Conservation (phyloP, 2,329 filamentous ascomycete genomes). For the Sclerotinia nivalis region DNA sequence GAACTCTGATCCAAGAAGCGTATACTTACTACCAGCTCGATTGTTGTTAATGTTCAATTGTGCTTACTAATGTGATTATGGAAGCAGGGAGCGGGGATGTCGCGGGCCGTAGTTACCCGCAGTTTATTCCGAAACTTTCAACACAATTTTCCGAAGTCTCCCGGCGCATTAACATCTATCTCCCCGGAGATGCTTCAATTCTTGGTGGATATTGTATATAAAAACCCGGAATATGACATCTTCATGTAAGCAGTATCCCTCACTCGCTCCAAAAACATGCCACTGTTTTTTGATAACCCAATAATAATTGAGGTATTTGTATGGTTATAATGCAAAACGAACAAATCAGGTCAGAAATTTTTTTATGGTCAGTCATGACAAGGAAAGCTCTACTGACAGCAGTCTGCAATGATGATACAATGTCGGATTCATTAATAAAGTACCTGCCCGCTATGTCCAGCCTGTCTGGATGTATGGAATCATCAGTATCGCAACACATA, state of each 20-base stretch:
- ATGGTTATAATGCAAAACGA: neutral
- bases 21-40: neutral
- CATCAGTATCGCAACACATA: neutral
- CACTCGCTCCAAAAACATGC: neutral
- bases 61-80: neutral
- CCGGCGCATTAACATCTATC: neutral
- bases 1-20: neutral
- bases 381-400: neutral
- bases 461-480: neutral
- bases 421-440: neutral
- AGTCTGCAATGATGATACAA: neutral
- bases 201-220: neutral
- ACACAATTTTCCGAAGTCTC: neutral
- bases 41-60: neutral
- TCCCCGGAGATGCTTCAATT: conserved; percentile 20
- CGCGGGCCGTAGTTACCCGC: conserved; percentile 6
- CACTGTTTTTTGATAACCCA: neutral
- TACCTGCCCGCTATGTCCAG: neutral
- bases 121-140: neutral
- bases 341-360: conserved; percentile 1
- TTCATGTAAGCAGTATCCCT: neutral
- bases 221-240: too few relatives aligned
- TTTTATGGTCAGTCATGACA: neutral
- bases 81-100: neutral
- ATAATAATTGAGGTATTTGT: neutral